These are phyloP conservation scores for Ceratocystiopsis minuta DNA, from an alignment of 2,329 filamentous ascomycete species.

Conservation along the genomic window DNA sequence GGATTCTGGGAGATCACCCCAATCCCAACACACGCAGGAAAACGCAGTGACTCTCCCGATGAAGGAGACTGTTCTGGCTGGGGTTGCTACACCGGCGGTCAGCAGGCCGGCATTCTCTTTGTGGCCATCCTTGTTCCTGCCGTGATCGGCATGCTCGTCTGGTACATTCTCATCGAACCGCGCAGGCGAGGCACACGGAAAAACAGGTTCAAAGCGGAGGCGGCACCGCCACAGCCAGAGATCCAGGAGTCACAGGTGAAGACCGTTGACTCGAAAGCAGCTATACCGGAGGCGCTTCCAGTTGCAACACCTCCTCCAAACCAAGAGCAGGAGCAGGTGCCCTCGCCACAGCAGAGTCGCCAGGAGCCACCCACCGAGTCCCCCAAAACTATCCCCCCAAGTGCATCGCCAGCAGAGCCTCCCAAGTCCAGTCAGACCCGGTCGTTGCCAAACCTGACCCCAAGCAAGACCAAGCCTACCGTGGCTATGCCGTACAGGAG, in stretches of 20 bases:
- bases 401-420: too few species aligned
- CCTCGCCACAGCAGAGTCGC: too few species aligned
- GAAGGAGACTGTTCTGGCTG: conserved; percentile 17
- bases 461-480: too few species aligned
- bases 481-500: too few species aligned
- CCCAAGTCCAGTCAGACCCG: too few species aligned
- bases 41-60: not conserved
- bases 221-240: not conserved
- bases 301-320: not conserved
- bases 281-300: not conserved
- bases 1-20: too few species aligned
- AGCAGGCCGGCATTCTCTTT: conserved; percentile 23
- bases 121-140: conserved; percentile 15
- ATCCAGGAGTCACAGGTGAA: not conserved
- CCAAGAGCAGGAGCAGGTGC: not conserved
- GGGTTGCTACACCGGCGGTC: conserved; percentile 20
- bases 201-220: not conserved
- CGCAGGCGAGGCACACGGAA: not conserved
- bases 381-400: too few species aligned
- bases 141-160: conserved; percentile 16
- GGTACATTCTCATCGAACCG: conserved; percentile 12
- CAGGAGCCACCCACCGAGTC: too few species aligned
- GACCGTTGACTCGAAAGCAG: too few species aligned
- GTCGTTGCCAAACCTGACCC: too few species aligned
- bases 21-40: too few species aligned